These are phyloP conservation scores for Fistulinella prunicolor DNA, from an alignment of 768 basidiomycete species.

Conservation along the genomic window DNA sequence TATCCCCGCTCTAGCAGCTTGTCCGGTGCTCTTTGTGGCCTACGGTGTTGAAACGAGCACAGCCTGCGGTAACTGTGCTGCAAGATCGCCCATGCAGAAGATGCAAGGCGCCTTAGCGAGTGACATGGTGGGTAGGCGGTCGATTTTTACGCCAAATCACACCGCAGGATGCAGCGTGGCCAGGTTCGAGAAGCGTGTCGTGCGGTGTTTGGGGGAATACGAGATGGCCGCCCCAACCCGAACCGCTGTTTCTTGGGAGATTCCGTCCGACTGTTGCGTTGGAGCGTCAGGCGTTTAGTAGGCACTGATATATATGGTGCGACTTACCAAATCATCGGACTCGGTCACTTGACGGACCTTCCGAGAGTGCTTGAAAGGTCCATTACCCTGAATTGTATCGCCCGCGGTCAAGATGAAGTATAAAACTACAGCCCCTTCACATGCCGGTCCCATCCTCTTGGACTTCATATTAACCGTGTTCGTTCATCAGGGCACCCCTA, in stretches of 20 bases:
- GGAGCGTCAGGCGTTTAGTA: too few species aligned
- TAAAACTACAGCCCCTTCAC: conserved; percentile 14
- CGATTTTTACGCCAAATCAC: conserved; percentile 1
- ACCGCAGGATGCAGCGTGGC: conserved; percentile 11
- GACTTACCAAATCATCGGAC: too few species aligned
- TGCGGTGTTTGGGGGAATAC: not conserved
- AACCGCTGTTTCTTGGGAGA: not conserved
- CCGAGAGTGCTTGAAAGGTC: not conserved
- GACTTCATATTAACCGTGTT: not conserved
- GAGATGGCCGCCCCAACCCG: not conserved
- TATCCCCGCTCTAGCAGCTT: conserved; percentile 29
- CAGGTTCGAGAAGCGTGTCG: not conserved
- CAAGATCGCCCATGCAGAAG: conserved; percentile 1
- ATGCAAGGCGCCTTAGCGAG: conserved; percentile 11
- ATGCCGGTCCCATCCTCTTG: not conserved
- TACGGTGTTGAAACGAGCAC: not conserved
- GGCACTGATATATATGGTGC: too few species aligned
- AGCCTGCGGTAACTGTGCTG: not conserved
- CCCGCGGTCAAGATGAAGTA: conserved; percentile 4
- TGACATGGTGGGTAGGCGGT: not conserved
- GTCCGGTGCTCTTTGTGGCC: not conserved
- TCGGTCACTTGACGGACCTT: too few species aligned
- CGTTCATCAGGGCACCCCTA: conserved; percentile 1
- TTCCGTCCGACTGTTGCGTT: too few species aligned
- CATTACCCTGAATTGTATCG: not conserved